Percentiles rank a stretch among this genome's conserved stretches.
phyloP scores from a whole-genome alignment of 148 eudicot genomes.

The Camellia lanceoleosa region DNA sequence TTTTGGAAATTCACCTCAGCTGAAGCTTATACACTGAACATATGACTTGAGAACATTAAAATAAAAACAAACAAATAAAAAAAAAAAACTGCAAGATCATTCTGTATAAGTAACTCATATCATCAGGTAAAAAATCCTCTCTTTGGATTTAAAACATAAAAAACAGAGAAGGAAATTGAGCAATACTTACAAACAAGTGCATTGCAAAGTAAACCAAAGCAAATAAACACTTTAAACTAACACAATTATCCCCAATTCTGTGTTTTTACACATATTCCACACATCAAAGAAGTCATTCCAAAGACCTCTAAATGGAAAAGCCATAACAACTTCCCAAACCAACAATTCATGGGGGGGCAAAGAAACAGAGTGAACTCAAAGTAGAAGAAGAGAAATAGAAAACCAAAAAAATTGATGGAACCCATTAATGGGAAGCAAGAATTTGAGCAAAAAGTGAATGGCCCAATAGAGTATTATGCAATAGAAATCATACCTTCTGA shows the following conservation, averaged over 20 bases:
- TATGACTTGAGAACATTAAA: not conserved
- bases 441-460: constrained; percentile 4
- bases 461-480: not conserved
- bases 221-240: not conserved
- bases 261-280: not conserved
- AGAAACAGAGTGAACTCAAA: not conserved
- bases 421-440: constrained; percentile 11
- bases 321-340: not conserved
- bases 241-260: not conserved
- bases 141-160: not conserved
- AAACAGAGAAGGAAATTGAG: not conserved
- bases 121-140: not conserved
- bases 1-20: not conserved
- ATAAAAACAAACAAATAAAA: not conserved
- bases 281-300: not conserved
- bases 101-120: not conserved
- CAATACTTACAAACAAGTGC: not conserved
- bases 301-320: not conserved
- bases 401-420: not conserved
- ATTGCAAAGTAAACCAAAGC: not conserved
- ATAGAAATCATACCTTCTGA: constrained; percentile 10
- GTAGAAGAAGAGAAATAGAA: not conserved
- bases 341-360: not conserved
- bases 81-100: not conserved
- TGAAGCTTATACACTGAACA: not conserved